Evolutionary conservation across 2,329 filamentous ascomycete species (phyloP), one percentile per base, ranked within the genome.

Genomic region (Fusarium globosum): DNA sequence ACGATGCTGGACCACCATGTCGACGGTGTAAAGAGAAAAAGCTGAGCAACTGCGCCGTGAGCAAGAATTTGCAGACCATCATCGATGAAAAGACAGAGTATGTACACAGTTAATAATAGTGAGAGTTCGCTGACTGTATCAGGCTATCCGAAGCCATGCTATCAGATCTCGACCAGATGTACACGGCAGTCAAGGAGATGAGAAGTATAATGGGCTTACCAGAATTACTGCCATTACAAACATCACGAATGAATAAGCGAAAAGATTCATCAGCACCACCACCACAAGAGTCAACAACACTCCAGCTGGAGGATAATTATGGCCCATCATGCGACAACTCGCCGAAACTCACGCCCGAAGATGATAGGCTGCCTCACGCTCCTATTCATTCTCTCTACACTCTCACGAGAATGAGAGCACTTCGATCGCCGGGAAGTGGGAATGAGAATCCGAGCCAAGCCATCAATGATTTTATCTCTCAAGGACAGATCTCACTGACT

Each of bases 31-130:
- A 75, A 23, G 81, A 84, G 63, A 76, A 80, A 23, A 81, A 81
- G 28, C 68, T 84, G 4, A 78, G 78, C 23, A 85, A 12, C 1
- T 84, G 83, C 55, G 79, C 82, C 0, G 69, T 84, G n/a, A 83
- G 82, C 66, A 84, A 84, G 75, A 84, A 82, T 35, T 71, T 84
- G 1, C 83, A 84, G 60, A 84, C 80, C 6, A 80, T 84, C 18
- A 84, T 84, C 12, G 82, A 82, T 58, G 83, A 84, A 38, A 81
- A 82, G 51, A 80, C 81, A n/a, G 81, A 82, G 81, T 83, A 76
- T 51, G 78, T 1, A 33, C 1, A 2, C 1, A 3, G 0, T 3
- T 1, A 12, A 2, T 2, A 3, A 0, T 5, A 4, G 1, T n/a
- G 11, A 13, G 8, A 1, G 2, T 1, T 0, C 4, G 16, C 56